A percentile compares a stretch with the other conserved stretches of the same genome.
phyloP scores from a whole-genome alignment of 202 grass and related monocot genomes.

The Zizania palustris region DNA sequence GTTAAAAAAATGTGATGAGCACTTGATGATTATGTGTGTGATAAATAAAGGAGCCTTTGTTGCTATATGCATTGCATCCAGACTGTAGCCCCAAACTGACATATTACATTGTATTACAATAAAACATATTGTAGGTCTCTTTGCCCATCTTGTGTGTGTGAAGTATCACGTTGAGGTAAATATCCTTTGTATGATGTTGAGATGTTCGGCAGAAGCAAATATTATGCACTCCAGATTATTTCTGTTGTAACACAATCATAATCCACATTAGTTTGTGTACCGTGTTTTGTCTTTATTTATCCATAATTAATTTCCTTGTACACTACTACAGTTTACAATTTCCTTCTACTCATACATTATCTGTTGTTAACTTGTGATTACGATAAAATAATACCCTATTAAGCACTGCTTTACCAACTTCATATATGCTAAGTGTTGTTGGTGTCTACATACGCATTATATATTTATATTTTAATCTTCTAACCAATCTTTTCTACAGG shows the following conservation, averaged over 20 bases:
- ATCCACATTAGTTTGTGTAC: constrained; percentile 1
- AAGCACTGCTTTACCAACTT: not conserved
- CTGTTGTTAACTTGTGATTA: not conserved
- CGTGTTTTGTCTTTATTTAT: not conserved
- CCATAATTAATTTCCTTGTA: constrained; percentile 1
- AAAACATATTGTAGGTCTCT: not conserved
- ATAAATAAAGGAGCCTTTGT: no score
- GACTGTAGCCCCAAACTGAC: not conserved
- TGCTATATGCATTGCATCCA: not conserved
- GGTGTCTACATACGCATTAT: not conserved
- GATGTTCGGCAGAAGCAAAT: not conserved
- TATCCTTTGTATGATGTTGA: constrained; percentile 8
- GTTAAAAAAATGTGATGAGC: not conserved
- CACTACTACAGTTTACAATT: no score
- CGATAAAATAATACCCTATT: not conserved
- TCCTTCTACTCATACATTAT: not conserved
- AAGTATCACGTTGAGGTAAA: constrained; percentile 11
- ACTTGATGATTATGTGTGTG: no score
- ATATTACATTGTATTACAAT: constrained; percentile 3
- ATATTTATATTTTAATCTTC: constrained; percentile 2
- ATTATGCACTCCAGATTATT: not conserved
- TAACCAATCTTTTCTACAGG: constrained; percentile 43
- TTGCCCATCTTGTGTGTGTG: not conserved
- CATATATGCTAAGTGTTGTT: not conserved
- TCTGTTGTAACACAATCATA: not conserved